Conservation (phyloP, 768 basidiomycete species). For the Strobilomyces dryophilus region DNA sequence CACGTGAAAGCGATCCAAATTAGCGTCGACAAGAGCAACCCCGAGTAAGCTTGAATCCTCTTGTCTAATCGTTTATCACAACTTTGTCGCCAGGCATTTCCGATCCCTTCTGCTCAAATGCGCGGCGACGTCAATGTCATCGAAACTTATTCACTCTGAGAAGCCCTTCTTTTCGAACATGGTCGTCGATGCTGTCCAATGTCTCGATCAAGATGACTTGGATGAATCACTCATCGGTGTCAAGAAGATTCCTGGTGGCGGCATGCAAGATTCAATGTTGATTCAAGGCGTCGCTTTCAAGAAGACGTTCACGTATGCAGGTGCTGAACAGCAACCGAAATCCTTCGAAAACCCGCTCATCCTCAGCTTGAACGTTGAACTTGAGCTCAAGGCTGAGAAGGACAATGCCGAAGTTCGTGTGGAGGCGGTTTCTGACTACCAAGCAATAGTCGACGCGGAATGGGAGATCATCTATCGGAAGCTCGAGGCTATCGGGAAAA, state of each 20-base stretch:
- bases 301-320: slow-evolving; percentile 99
- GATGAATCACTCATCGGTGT: slow-evolving; percentile 96
- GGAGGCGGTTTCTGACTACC: slow-evolving; percentile 95
- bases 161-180: slow-evolving; percentile 99
- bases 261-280: slow-evolving; percentile 92
- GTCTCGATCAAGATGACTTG: slow-evolving; percentile 87
- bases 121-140: slow-evolving; percentile 99
- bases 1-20: slow-evolving; percentile 89
- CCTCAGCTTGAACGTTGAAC: slow-evolving; percentile 92
- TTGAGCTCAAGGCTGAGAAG: slow-evolving; percentile 98
- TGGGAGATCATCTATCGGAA: slow-evolving; percentile 99
- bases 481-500: slow-evolving; percentile 90
- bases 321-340: slow-evolving; percentile 98
- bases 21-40: slow-evolving; percentile 82
- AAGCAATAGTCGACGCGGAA: slow-evolving; percentile 98
- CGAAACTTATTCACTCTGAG: slow-evolving; percentile 97
- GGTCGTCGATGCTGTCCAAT: slow-evolving; percentile 96
- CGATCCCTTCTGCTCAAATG: slow-evolving; percentile 93
- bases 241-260: slow-evolving; percentile 97
- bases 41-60: slow-evolving; percentile 59
- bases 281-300: slow-evolving; percentile 95
- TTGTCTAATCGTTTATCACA: slow-evolving; percentile 5
- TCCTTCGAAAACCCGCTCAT: slow-evolving; percentile 85
- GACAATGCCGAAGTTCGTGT: slow-evolving; percentile 99
- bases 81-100: slow-evolving; percentile 60